These are phyloP conservation scores for Mycothermus thermophilus DNA, from an alignment of 495 filamentous ascomycete genomes.

Conservation along the genomic window DNA sequence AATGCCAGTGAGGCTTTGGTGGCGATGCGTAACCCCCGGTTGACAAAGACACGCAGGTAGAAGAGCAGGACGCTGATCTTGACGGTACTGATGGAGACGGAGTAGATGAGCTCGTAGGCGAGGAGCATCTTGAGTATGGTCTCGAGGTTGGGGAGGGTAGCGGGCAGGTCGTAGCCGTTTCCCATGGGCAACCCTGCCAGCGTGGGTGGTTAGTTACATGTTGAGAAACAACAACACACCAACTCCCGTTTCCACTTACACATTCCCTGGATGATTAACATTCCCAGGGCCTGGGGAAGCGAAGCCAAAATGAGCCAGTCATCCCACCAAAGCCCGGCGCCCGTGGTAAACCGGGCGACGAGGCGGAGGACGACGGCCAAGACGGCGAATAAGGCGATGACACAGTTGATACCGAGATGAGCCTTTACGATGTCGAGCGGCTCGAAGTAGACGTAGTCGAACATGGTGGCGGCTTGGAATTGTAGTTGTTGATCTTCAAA, in stretches of 20 bases:
- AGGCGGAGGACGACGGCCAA: slow-evolving; percentile 12
- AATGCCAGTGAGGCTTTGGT: slow-evolving; percentile 8
- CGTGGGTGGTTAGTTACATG: not conserved
- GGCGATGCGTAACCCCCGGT: slow-evolving; percentile 6
- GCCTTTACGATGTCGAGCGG: slow-evolving; percentile 5
- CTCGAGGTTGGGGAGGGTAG: slow-evolving; percentile 6
- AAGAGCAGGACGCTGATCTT: slow-evolving; percentile 17
- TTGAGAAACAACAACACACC: too few species aligned
- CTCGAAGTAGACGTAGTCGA: slow-evolving; percentile 7
- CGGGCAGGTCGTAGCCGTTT: slow-evolving; percentile 5
- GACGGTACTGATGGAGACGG: slow-evolving; percentile 9
- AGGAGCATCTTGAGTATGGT: slow-evolving; percentile 14
- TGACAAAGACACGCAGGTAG: slow-evolving; percentile 18
- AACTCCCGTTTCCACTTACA: too few species aligned
- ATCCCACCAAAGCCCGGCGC: slow-evolving; percentile 20
- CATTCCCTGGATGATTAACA: slow-evolving; percentile 16
- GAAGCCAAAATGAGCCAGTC: slow-evolving; percentile 19
- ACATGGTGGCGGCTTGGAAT: too few species aligned
- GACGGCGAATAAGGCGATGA: slow-evolving; percentile 7
- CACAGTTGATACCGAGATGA: slow-evolving; percentile 14
- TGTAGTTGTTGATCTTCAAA: too few species aligned
- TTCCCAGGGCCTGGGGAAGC: slow-evolving; percentile 14
- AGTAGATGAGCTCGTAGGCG: slow-evolving; percentile 12
- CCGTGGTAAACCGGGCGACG: slow-evolving; percentile 7
- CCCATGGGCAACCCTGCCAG: slow-evolving; percentile 10